These are phyloP conservation scores for Stylonectria norvegica DNA, from an alignment of 2,329 filamentous ascomycete species.

Conservation along the genomic window DNA sequence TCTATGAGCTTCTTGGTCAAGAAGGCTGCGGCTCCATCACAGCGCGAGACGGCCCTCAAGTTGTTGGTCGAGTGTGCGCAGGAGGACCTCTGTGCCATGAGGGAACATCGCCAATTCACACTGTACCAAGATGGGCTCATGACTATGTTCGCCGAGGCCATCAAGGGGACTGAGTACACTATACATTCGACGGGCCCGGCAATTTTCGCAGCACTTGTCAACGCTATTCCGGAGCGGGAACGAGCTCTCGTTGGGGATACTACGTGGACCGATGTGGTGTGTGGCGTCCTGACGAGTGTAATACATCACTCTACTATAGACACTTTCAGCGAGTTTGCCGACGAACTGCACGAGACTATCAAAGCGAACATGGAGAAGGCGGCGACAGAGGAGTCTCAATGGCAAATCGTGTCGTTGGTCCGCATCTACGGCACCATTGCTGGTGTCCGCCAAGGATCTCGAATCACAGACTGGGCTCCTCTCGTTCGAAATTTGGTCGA, in stretches of 20 bases:
- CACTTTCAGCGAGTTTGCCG: conserved; percentile 67
- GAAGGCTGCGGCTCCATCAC: conserved; percentile 76
- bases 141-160: conserved; percentile 84
- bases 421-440: conserved; percentile 64
- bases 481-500: conserved; percentile 56
- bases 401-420: conserved; percentile 47
- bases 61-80: conserved; percentile 70
- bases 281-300: conserved; percentile 73
- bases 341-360: conserved; percentile 55
- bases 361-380: conserved; percentile 35
- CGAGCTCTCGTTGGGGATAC: conserved; percentile 44
- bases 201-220: conserved; percentile 51
- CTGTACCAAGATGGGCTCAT: conserved; percentile 86
- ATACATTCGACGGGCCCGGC: conserved; percentile 59
- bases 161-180: conserved; percentile 58
- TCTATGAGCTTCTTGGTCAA: conserved; percentile 90
- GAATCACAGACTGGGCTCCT: conserved; percentile 68
- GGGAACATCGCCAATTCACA: conserved; percentile 54
- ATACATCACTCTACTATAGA: conserved; percentile 77
- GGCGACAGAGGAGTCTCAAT: conserved; percentile 15
- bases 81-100: conserved; percentile 58
- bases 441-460: conserved; percentile 77
- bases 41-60: conserved; percentile 69
- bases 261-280: conserved; percentile 63
- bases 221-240: conserved; percentile 49